Percentiles rank a stretch among this genome's conserved stretches.
Evolutionary conservation across 2,329 filamentous ascomycete genomes (phyloP).

Genomic region (Zarea fungicola): DNA sequence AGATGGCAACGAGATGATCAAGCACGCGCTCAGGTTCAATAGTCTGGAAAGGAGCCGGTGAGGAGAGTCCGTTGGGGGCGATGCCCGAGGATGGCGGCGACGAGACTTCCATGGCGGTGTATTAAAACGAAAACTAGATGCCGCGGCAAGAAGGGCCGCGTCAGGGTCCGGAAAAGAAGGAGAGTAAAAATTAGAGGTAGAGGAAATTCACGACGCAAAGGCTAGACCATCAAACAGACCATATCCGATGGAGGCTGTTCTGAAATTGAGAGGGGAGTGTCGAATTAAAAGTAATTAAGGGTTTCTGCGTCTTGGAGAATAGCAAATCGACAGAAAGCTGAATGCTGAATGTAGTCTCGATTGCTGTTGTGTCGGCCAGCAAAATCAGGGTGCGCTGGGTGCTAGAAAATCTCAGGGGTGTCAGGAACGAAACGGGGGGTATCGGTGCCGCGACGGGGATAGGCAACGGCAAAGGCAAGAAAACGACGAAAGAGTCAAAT

Average conservation of each 20-base stretch:
- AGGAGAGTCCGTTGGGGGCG: constrained; percentile 41
- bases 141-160: background rate
- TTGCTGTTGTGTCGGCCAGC: constrained; percentile 1
- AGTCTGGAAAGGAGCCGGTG: constrained; percentile 42
- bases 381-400: background rate
- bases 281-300: background rate
- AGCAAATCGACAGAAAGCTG: background rate
- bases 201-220: no score
- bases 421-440: constrained; percentile 11
- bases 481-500: background rate
- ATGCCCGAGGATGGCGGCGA: constrained; percentile 39
- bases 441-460: constrained; percentile 5
- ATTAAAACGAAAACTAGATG: background rate
- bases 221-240: constrained; percentile 8
- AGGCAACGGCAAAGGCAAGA: background rate
- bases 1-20: constrained; percentile 65
- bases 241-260: constrained; percentile 6
- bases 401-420: constrained; percentile 10
- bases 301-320: background rate
- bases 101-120: constrained; percentile 47
- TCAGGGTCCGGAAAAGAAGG: background rate
- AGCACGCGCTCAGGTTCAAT: constrained; percentile 66
- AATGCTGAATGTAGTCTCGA: background rate
- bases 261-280: background rate
- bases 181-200: no score